A percentile compares a stretch with the other conserved stretches of the same genome.
Evolutionary conservation across 2,329 filamentous ascomycete genomes (phyloP).

Genomic region (Aciculosporium take): DNA sequence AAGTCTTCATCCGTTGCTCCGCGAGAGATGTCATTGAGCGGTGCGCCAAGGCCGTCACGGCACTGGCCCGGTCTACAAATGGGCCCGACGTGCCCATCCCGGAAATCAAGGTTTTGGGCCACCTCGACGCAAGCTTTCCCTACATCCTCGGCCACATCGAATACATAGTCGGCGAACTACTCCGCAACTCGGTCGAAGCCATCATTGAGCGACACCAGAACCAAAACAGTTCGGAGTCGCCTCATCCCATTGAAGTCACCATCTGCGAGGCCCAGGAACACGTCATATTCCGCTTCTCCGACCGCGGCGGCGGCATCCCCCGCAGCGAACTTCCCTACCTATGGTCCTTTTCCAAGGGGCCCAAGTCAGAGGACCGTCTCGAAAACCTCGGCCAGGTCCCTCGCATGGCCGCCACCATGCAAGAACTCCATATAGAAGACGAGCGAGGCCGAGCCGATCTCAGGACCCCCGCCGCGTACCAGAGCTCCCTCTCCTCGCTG

Average conservation of each 20-base stretch:
- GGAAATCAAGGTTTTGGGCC: constrained; percentile 68
- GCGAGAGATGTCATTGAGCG: constrained; percentile 78
- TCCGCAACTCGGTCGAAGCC: constrained; percentile 89
- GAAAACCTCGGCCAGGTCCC: constrained; percentile 78
- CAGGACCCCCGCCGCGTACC: constrained; percentile 25
- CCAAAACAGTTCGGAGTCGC: constrained; percentile 21
- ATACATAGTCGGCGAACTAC: constrained; percentile 89
- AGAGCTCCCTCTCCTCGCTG: constrained; percentile 61
- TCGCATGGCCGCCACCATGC: constrained; percentile 82
- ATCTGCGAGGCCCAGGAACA: constrained; percentile 90
- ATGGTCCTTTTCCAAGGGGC: constrained; percentile 95
- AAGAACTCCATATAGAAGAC: constrained; percentile 54
- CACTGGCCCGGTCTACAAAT: constrained; percentile 62
- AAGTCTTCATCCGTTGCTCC: constrained; percentile 87
- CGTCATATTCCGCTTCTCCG: constrained; percentile 90
- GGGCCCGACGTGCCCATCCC: constrained; percentile 59
- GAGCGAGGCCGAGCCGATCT: constrained; percentile 26
- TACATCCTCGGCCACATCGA: constrained; percentile 94
- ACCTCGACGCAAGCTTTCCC: constrained; percentile 81
- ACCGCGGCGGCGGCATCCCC: constrained; percentile 85
- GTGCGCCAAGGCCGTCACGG: constrained; percentile 62
- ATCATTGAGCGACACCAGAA: constrained; percentile 60
- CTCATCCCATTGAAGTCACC: constrained; percentile 81
- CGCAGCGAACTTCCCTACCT: constrained; percentile 74
- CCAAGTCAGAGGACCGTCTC: constrained; percentile 61